Evolutionary conservation across 2,329 filamentous ascomycete species (phyloP), one percentile per base, ranked within the genome.

Genomic region (Bisporella sp.): DNA sequence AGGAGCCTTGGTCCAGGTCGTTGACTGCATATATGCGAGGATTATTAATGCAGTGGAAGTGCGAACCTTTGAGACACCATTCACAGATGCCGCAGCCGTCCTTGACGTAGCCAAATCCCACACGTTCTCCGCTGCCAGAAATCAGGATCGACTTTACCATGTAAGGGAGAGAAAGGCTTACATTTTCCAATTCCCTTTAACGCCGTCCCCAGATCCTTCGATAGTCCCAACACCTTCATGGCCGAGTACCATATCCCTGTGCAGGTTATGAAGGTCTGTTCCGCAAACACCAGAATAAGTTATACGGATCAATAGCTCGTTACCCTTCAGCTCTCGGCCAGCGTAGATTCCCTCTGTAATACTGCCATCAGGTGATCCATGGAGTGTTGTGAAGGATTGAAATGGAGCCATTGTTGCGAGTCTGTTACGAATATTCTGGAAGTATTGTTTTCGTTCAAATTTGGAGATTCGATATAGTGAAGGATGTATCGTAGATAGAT

Each of bases 201-300:
- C 21, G 46, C 29, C 28, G 33, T 32, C 11, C 9, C 7, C 41
- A 40, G 48, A 46, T 53, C 61, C 61, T 49, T 70, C 65, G 8
- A 78, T 66, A 31, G 72, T 45, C 40, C 75, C 75, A 32, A 73
- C 68, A 45, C 75, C 73, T 59, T 79, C 75, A 55, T 78, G 75
- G 5, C 75, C 75, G 1, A 77, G 65, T 9, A 60, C 69, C 63
- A 69, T 68, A 49, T 69, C 67, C 2, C 42, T 65, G 5, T 56
- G 51, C 50, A 49, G 60, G 53, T 64, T 68, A 56, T 75, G 71
- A 45, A 71, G 57, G 52, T 73, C 76, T 4, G 84, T 87, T 46
- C 79, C 81, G 64, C 84, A 87, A 47, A 87, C 70, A 31, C 84
- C 84, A 2, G 81, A 84, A 51, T 82, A 79, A 12, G 82, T 86